Conservation (phyloP, 352 stramenopile genomes). For the Globisporangium acanthophoron region DNA sequence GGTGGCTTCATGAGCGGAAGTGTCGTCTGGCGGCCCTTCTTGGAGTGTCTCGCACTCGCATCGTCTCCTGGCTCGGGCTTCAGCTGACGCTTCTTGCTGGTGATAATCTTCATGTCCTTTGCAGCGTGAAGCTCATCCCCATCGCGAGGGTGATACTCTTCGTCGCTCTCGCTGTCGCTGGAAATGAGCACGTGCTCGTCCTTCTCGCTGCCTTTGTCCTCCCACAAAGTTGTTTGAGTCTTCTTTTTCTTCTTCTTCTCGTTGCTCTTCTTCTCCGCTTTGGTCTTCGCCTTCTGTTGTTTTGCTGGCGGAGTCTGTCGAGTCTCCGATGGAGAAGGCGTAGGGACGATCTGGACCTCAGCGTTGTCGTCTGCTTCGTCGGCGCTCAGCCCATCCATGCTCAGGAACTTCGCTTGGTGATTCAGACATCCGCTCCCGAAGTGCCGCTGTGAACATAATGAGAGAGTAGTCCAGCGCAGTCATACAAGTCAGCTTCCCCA, state of each 20-base stretch:
- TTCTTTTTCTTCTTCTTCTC: conserved; percentile 19
- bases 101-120: conserved; percentile 3
- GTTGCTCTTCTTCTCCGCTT: neutral
- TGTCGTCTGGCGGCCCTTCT: conserved; percentile 33
- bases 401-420: conserved; percentile 55
- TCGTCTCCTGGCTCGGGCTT: neutral
- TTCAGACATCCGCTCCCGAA: conserved; percentile 60
- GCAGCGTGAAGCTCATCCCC: neutral
- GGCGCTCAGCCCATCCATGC: conserved; percentile 21
- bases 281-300: conserved; percentile 2
- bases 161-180: conserved; percentile 33
- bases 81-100: conserved; percentile 7
- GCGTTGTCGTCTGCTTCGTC: conserved; percentile 14
- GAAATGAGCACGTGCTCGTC: conserved; percentile 23
- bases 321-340: neutral
- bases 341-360: neutral
- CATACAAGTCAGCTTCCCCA: neutral
- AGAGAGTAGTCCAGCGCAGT: neutral
- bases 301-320: conserved; percentile 1
- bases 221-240: conserved; percentile 20
- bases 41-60: neutral
- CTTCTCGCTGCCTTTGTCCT: conserved; percentile 21
- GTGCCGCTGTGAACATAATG: conserved; percentile 21
- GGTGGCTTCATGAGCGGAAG: conserved; percentile 15
- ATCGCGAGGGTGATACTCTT: neutral